phyloP scores from a whole-genome alignment of 1,139 yeast genomes.

The Pichia kudriavzevii region DNA sequence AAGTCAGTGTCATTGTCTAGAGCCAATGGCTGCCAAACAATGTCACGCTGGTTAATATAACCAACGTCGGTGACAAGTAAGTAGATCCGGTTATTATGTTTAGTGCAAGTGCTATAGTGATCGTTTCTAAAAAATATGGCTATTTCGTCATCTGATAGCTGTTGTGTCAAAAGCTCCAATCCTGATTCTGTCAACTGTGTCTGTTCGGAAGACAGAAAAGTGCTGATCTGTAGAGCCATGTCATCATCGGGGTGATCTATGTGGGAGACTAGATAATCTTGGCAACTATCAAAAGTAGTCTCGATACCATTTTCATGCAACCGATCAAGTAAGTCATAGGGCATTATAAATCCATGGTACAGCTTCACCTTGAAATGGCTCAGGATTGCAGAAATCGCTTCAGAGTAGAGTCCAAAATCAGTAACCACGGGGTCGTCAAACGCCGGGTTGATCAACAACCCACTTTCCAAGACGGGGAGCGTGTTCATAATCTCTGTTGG shows the following conservation, averaged over 20 bases:
- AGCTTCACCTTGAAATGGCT: conserved; percentile 35
- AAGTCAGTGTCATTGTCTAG: conserved; percentile 65
- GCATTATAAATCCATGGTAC: conserved; percentile 47
- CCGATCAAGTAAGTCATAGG: conserved; percentile 20
- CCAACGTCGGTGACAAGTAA: conserved; percentile 69
- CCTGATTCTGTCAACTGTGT: conserved; percentile 73
- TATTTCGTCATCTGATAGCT: conserved; percentile 40
- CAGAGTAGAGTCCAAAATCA: conserved; percentile 22
- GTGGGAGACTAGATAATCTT: conserved; percentile 32
- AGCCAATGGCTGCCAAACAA: conserved; percentile 72
- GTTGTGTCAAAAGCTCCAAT: conserved; percentile 29
- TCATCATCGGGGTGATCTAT: conserved; percentile 13
- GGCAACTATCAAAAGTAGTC: conserved; percentile 36
- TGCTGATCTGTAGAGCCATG: conserved; percentile 6
- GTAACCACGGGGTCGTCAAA: conserved; percentile 34
- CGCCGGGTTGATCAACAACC: conserved; percentile 66
- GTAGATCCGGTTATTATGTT: conserved; percentile 43
- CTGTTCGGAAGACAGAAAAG: conserved; percentile 45
- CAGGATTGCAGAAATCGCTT: conserved; percentile 27
- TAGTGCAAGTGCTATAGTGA: conserved; percentile 70
- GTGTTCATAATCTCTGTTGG: conserved; percentile 11
- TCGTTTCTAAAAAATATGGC: conserved; percentile 76
- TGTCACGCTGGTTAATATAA: conserved; percentile 38
- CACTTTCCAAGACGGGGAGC: conserved; percentile 63
- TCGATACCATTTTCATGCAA: conserved; percentile 21